Percentiles rank a stretch among this genome's conserved stretches.
Conservation (phyloP, 2,329 filamentous ascomycete genomes). For the Alternaria postmessia region DNA sequence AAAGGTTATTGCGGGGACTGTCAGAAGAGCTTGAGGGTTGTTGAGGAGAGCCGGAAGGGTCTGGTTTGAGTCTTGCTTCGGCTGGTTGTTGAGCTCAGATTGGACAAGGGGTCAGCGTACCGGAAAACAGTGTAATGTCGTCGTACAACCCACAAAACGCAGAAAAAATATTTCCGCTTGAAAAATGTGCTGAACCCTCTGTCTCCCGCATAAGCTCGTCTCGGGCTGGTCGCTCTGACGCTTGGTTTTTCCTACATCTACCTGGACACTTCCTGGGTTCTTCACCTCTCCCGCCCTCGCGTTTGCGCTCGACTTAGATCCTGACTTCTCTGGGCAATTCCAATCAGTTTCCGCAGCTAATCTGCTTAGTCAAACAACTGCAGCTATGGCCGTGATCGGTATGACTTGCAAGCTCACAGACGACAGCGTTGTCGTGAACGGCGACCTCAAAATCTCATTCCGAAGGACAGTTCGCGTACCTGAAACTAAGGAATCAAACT, state of each 20-base stretch:
- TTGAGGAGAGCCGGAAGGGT: conserved; percentile 16
- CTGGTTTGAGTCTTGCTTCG: conserved; percentile 15
- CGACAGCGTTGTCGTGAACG: conserved; percentile 12
- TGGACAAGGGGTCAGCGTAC: background rate
- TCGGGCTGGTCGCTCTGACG: background rate
- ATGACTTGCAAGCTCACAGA: background rate
- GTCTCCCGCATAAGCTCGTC: background rate
- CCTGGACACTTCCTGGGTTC: background rate
- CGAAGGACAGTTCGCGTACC: conserved; percentile 27
- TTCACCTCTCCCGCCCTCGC: background rate
- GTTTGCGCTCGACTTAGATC: background rate
- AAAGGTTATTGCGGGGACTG: conserved; percentile 71
- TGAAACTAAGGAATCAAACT: conserved; percentile 41
- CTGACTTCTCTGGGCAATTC: background rate
- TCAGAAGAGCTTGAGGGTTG: conserved; percentile 45
- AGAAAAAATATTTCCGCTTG: background rate
- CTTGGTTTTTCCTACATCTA: background rate
- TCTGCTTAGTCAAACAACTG: background rate
- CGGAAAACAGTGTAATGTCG: background rate
- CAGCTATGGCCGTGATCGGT: background rate
- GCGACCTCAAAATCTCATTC: conserved; percentile 25
- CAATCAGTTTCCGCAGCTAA: background rate
- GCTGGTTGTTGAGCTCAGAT: background rate
- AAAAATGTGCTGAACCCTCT: background rate
- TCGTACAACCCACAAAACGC: background rate